These are phyloP conservation scores for Rhodomyrtus psidioides DNA, from an alignment of 441 rosid genomes.

Conservation along the genomic window DNA sequence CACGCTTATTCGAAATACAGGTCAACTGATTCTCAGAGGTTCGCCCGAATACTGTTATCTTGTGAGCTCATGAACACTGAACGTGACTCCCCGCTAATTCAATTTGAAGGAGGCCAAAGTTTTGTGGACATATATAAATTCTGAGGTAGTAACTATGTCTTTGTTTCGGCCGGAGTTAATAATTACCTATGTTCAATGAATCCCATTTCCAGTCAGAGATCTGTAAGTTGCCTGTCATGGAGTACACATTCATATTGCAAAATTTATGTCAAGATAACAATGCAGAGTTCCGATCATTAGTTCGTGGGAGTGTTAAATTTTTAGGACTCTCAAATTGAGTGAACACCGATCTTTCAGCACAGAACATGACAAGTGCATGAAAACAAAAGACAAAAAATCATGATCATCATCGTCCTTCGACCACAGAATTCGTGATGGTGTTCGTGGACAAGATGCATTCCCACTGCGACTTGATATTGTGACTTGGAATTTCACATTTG, in stretches of 20 bases:
- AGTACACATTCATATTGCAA: background rate
- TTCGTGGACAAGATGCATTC: background rate
- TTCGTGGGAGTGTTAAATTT: background rate
- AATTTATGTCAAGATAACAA: background rate
- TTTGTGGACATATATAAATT: background rate
- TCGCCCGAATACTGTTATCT: background rate
- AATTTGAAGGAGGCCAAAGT: background rate
- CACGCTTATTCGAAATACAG: background rate
- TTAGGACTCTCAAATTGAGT: background rate
- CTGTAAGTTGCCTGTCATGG: background rate
- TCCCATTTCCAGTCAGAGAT: background rate
- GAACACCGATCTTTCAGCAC: background rate
- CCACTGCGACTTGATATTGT: background rate
- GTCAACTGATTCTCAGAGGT: background rate
- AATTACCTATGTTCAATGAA: too few relatives aligned
- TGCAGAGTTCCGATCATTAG: background rate
- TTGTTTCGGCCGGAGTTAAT: too few relatives aligned
- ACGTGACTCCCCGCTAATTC: background rate
- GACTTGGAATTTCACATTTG: too few relatives aligned
- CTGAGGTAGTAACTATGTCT: background rate
- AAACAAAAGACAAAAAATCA: background rate
- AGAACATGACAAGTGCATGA: background rate
- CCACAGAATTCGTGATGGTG: background rate
- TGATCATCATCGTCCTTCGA: background rate
- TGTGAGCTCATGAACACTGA: background rate